Conservation (phyloP, 106 monocot species). For the Acorus gramineus region DNA sequence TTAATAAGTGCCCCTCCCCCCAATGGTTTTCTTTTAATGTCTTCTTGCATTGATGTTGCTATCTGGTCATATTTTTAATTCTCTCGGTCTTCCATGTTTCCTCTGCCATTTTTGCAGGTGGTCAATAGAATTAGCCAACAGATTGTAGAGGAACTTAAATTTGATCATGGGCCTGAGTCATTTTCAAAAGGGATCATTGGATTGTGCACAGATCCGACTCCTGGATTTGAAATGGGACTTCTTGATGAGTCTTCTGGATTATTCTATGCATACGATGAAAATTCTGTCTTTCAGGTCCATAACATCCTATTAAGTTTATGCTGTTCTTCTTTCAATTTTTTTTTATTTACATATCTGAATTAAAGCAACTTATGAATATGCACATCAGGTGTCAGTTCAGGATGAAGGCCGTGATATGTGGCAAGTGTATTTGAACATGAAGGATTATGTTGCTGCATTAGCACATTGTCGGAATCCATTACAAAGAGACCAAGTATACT, state of each 20-base stretch:
- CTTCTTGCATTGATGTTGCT: no score
- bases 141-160: slow-evolving; percentile 76
- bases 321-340: no score
- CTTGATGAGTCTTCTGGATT: slow-evolving; percentile 22
- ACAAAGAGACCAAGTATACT: slow-evolving; percentile 89
- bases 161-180: slow-evolving; percentile 75
- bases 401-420: slow-evolving; percentile 99
- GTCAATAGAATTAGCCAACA: slow-evolving; percentile 90
- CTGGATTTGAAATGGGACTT: slow-evolving; percentile 2
- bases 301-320: background rate
- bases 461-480: slow-evolving; percentile 78
- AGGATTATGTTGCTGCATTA: slow-evolving; percentile 79
- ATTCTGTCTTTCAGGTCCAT: slow-evolving; percentile 90
- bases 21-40: no score
- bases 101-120: slow-evolving; percentile 36
- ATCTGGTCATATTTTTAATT: no score
- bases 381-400: slow-evolving; percentile 62
- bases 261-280: slow-evolving; percentile 95
- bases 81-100: no score
- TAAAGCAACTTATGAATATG: slow-evolving; percentile 1
- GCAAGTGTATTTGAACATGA: slow-evolving; percentile 79
- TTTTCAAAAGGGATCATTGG: slow-evolving; percentile 81
- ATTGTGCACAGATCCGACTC: slow-evolving; percentile 83
- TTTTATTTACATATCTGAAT: background rate
- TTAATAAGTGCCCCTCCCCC: no score